Percentiles rank a stretch among this genome's conserved stretches.
These are phyloP conservation scores for Apiotrichum akiyoshidainum DNA, from an alignment of 1,284 basidiomycete genomes.

Conservation along the genomic window DNA sequence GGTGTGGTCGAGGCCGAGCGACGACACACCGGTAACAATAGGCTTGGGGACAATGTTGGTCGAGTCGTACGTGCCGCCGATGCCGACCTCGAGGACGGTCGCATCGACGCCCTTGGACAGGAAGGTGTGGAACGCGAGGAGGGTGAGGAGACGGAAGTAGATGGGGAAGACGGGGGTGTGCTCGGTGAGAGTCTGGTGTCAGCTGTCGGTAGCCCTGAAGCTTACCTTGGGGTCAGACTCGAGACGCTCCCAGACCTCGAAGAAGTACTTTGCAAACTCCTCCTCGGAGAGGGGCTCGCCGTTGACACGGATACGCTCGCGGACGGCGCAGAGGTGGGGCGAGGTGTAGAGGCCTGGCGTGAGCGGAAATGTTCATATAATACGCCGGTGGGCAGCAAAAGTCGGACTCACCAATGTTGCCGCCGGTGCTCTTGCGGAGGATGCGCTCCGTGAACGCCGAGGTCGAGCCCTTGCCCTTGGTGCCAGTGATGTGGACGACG, in stretches of 20 bases:
- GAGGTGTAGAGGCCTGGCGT: conserved; percentile 84
- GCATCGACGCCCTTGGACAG: conserved; percentile 69
- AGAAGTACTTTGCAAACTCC: conserved; percentile 86
- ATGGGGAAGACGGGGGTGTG: conserved; percentile 66
- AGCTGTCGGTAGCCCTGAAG: not conserved
- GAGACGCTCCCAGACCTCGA: conserved; percentile 91
- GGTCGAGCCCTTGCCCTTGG: conserved; percentile 98
- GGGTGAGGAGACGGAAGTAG: conserved; percentile 91
- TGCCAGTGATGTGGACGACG: conserved; percentile 95
- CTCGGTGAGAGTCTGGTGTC: conserved; percentile 50
- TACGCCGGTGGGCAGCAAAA: no score
- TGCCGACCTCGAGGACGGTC: conserved; percentile 93
- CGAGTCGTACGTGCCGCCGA: conserved; percentile 91
- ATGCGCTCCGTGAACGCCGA: conserved; percentile 75
- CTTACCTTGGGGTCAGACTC: conserved; percentile 64
- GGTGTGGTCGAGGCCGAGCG: conserved; percentile 93
- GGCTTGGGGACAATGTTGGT: conserved; percentile 94
- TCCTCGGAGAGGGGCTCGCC: conserved; percentile 84
- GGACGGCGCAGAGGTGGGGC: conserved; percentile 91
- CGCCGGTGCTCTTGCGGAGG: conserved; percentile 35
- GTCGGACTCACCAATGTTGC: conserved; percentile 35
- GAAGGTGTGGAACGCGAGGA: conserved; percentile 90
- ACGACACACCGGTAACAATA: conserved; percentile 81
- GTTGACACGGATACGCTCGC: conserved; percentile 93
- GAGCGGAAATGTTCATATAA: not conserved